Percentiles rank a stretch among this genome's conserved stretches.
Conservation (phyloP, 2,329 filamentous ascomycete species). For the Penicillium concentricum region DNA sequence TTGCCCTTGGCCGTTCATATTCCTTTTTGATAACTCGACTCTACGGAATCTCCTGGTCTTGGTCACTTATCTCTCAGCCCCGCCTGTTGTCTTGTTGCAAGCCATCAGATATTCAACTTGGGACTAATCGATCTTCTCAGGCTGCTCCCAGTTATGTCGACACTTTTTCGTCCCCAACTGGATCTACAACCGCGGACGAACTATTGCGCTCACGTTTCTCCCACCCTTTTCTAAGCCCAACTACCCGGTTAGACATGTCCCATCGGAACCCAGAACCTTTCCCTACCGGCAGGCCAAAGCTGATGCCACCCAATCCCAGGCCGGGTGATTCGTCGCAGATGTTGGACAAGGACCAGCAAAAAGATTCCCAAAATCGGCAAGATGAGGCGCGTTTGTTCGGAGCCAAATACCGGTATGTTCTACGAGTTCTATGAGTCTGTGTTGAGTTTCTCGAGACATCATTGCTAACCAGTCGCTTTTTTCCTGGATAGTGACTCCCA, state of each 20-base stretch:
- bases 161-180: constrained; percentile 5
- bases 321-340: constrained; percentile 16
- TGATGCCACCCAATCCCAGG: constrained; percentile 13
- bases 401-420: constrained; percentile 13
- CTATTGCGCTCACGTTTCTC: constrained; percentile 11
- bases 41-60: background rate
- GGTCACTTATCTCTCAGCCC: background rate
- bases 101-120: background rate
- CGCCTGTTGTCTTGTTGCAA: background rate
- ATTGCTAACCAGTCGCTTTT: background rate
- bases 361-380: constrained; percentile 11
- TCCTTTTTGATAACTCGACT: background rate
- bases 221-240: constrained; percentile 10
- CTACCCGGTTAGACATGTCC: constrained; percentile 17
- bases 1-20: background rate
- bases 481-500: constrained; percentile 17
- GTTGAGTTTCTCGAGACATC: background rate
- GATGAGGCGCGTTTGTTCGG: constrained; percentile 25
- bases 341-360: constrained; percentile 11
- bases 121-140: constrained; percentile 11
- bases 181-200: constrained; percentile 14
- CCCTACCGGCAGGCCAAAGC: constrained; percentile 8
- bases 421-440: background rate
- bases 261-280: background rate
- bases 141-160: constrained; percentile 21